Base-by-base conservation (phyloP, 805 yeast species). In the Metschnikowia amazonensis region DNA sequence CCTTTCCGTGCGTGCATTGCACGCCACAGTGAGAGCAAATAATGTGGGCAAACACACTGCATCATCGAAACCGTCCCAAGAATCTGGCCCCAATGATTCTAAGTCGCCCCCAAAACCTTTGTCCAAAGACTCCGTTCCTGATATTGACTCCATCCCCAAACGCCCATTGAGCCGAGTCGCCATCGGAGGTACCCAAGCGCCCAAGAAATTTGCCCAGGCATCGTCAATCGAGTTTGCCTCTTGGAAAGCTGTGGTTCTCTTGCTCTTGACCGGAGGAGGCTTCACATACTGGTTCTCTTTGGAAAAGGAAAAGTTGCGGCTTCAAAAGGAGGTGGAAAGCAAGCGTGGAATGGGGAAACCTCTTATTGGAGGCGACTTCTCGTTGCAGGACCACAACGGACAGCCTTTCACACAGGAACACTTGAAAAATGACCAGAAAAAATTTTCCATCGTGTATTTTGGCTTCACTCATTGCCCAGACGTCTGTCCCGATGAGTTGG, bases 391-490 rank as follows among this genome's bases (percentile, higher is more conserved):
- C 62, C 74, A 77, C 28, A 67, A 89, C 43, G 89, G 90, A 31
- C 66, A 84, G 23, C 65, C 63, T 16, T 94, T 94, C 65, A 89
- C 97, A 1, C 81, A 89, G 23, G 73, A 87, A 50, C 76, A 92
- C 56, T 69, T 94, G 59, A 66, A 77, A 50, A 94, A 90, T 28
- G 63, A 67, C 46, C 54, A 66, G 4, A 67, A 66, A 50, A 84
- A 80, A 62, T 94, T 89, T 66, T 80, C 92, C 9, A 70, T 94
- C 37, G 65, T 92, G n/a, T 94, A 94, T 64, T 94, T 94, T 67
- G 99, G 99, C 0, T 94, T 94, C 71, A 86, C 97, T 3, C 90
- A 90, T 67, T 94, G 99, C 69, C 99, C 99, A 5, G 99, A 94
- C 67, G 90, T 94, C 44, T 94, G 99, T 66, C 99, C 99, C 9